Conservation (phyloP, 176 grass and related monocot genomes). For the Oryza rufipogon region DNA sequence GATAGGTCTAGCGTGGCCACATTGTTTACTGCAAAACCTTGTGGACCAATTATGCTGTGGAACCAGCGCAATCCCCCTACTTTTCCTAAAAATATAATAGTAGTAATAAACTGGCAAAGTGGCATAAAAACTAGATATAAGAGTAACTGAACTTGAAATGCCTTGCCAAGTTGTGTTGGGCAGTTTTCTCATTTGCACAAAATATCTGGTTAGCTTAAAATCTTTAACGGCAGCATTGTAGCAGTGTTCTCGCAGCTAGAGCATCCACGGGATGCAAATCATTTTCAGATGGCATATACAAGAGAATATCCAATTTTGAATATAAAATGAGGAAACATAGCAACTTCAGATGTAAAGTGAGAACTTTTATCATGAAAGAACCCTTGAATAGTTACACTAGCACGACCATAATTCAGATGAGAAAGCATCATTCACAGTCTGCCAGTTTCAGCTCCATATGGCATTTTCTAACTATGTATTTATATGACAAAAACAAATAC, state of each 20-base stretch:
- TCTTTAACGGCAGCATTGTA: too few relatives aligned
- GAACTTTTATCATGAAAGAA: too few relatives aligned
- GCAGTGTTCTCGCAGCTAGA: not conserved
- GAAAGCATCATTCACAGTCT: not conserved
- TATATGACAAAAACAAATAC: not conserved
- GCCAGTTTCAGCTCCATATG: not conserved
- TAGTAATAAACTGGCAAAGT: too few relatives aligned
- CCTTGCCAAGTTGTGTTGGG: not conserved
- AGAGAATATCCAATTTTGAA: not conserved
- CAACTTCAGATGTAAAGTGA: not conserved
- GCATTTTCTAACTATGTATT: not conserved
- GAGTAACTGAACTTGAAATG: constrained; percentile 7
- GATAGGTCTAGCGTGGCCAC: not conserved
- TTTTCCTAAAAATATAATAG: too few relatives aligned
- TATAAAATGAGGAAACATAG: not conserved
- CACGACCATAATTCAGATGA: not conserved
- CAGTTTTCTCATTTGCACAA: too few relatives aligned
- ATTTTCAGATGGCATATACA: too few relatives aligned
- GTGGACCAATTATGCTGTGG: too few relatives aligned
- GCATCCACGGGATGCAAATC: too few relatives aligned
- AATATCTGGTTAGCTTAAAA: too few relatives aligned
- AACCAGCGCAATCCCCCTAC: too few relatives aligned
- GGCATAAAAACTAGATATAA: constrained; percentile 18
- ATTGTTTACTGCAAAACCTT: too few relatives aligned
- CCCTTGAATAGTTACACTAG: not conserved